Percentiles rank a stretch among this genome's conserved stretches.
Evolutionary conservation across 768 basidiomycete species (phyloP).

Genomic region (Mycena galericulata): DNA sequence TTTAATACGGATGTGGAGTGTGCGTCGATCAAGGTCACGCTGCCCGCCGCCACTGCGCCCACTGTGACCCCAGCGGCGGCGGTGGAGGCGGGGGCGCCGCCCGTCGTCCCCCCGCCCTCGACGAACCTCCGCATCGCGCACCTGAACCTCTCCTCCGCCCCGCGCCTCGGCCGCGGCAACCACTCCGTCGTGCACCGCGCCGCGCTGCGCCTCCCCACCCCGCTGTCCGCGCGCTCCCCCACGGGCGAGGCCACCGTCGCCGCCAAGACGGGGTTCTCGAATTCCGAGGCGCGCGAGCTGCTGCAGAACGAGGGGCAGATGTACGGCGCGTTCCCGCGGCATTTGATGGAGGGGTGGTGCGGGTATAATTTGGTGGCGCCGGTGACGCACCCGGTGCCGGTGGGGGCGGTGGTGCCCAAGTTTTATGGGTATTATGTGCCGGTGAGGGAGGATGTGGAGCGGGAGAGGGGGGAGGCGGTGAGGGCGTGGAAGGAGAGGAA

Average conservation of each 20-base stretch:
- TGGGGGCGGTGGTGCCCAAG: constrained; percentile 67
- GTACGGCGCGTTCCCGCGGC: constrained; percentile 57
- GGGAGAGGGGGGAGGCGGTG: constrained; percentile 14
- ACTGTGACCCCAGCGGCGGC: neutral
- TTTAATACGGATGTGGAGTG: constrained; percentile 14
- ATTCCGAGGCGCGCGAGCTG: constrained; percentile 49
- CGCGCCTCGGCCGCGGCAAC: constrained; percentile 57
- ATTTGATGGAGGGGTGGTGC: constrained; percentile 62
- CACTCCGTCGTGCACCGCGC: constrained; percentile 60
- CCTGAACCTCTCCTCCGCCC: constrained; percentile 57
- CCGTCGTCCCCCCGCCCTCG: neutral
- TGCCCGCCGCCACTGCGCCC: neutral
- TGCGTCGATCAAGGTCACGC: constrained; percentile 20
- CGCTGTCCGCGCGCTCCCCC: constrained; percentile 48
- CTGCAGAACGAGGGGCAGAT: constrained; percentile 54
- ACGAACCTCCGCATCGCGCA: constrained; percentile 54
- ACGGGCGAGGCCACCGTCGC: constrained; percentile 54
- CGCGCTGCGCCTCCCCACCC: constrained; percentile 64
- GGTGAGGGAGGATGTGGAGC: constrained; percentile 44
- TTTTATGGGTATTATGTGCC: constrained; percentile 72
- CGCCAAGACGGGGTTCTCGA: constrained; percentile 59
- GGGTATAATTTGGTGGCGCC: constrained; percentile 60
- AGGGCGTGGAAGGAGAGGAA: constrained; percentile 3
- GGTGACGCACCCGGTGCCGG: constrained; percentile 57
- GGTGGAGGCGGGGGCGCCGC: neutral